Evolutionary conservation across 2,329 filamentous ascomycete species (phyloP), one percentile per base, ranked within the genome.

Genomic region (Cladorrhinum sp.): DNA sequence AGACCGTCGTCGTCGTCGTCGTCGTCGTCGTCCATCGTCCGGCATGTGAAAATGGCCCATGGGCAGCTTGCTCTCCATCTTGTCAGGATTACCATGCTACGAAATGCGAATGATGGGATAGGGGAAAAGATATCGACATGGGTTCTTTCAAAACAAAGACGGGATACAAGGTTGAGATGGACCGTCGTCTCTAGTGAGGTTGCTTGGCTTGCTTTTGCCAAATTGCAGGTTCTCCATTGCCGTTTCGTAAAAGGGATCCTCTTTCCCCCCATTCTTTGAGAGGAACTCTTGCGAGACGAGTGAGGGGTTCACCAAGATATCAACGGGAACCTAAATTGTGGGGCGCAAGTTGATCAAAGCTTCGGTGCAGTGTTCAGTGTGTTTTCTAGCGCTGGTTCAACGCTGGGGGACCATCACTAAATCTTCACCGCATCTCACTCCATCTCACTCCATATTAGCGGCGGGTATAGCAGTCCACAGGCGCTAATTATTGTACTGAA

Each of bases 311-410:
- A 24, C n/a, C 12, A 51, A 29, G 7, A 25, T 5, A 3, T 18
- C 29, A 27, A 22, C 10, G n/a, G n/a, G n/a, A n/a, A n/a, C 18
- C 10, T 13, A 48, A 56, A 18, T 12, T 49, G 53, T 56, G 53
- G 53, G 53, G 53, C 53, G 53, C 53, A 56, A 56, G 53, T 56
- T 55, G 52, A 16, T 27, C 25, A 29, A 56, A 48, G 53, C 38
- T 56, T 56, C 38, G 23, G 41, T 56, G 53, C 53, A 56, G 48
- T 25, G 18, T 56, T 55, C 53, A 29, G 32, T 48, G 23, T 9
- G 10, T 20, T 38, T 56, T 56, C 53, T 56, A 56, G 53, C n/a
- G 16, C 51, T 38, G 27, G 50, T 13, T n/a, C 24, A 29, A 22
- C 10, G n/a, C 12, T 53, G 50, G 45, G 18, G 3, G 9, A 50